Percentiles rank a stretch among this genome's conserved stretches.
phyloP scores from a whole-genome alignment of 169 alveolate genomes.

The Pseudocohnilembus persalinus region DNA sequence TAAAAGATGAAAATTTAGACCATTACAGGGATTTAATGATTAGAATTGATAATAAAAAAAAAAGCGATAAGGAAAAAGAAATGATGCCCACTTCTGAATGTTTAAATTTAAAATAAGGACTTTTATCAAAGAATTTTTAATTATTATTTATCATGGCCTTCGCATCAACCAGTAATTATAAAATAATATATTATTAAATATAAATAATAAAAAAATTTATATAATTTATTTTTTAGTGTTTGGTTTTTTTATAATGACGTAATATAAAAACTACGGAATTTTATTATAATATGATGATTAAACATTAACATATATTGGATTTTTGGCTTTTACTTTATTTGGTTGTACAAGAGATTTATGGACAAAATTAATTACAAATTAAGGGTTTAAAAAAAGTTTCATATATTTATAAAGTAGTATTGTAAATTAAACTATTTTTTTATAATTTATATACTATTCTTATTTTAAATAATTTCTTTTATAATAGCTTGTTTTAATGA shows the following conservation, averaged over 20 bases:
- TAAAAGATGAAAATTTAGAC: not conserved
- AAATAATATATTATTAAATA: not conserved
- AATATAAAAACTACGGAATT: constrained; percentile 21
- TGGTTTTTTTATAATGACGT: constrained; percentile 16
- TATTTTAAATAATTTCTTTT: not conserved
- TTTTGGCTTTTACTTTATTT: constrained; percentile 9
- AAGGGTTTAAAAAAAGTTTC: constrained; percentile 21
- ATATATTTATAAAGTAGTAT: too few relatives aligned
- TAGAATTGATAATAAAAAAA: not conserved
- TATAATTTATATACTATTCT: not conserved
- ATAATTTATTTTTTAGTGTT: not conserved
- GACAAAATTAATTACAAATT: constrained; percentile 4
- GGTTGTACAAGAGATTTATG: constrained; percentile 23
- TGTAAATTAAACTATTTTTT: not conserved
- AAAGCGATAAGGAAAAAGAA: not conserved
- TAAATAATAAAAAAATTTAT: not conserved
- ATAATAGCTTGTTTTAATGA: not conserved
- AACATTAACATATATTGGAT: constrained; percentile 4
- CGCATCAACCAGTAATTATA: not conserved
- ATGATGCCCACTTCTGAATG: constrained; percentile 14
- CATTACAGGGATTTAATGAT: not conserved
- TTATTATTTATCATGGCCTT: constrained; percentile 11
- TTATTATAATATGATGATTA: not conserved
- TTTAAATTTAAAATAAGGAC: constrained; percentile 4
- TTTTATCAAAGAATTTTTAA: constrained; percentile 7